Evolutionary conservation across 768 basidiomycete species (phyloP).

Genomic region (Cantharellus cinnabarinus): DNA sequence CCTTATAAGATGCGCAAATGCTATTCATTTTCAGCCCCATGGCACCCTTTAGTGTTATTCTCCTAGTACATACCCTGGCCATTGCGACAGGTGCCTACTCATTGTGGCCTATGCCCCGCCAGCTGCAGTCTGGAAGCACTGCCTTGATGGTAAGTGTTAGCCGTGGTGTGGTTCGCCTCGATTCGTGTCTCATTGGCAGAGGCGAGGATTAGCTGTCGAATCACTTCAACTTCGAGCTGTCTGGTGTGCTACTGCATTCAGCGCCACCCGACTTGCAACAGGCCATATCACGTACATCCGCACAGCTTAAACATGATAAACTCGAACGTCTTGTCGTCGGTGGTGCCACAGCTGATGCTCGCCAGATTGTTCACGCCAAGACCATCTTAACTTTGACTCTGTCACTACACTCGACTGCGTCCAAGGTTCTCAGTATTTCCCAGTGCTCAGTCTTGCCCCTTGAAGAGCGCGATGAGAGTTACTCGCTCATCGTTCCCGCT

Average conservation of each 20-base stretch:
- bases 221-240: slow-evolving; percentile 27
- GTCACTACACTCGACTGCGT: slow-evolving; percentile 14
- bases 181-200: no score
- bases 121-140: slow-evolving; percentile 16
- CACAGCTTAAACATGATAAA: slow-evolving; percentile 29
- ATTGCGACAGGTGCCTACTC: neutral
- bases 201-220: slow-evolving; percentile 21
- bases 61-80: neutral
- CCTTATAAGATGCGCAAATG: no score
- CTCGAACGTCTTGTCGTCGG: slow-evolving; percentile 38
- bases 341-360: slow-evolving; percentile 30
- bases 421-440: slow-evolving; percentile 23
- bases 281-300: slow-evolving; percentile 32
- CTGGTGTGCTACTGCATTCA: slow-evolving; percentile 17
- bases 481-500: slow-evolving; percentile 33
- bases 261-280: slow-evolving; percentile 35
- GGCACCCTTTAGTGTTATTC: no score
- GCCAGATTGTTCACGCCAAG: slow-evolving; percentile 21
- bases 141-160: no score
- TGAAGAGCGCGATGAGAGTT: slow-evolving; percentile 35
- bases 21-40: no score
- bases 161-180: no score
- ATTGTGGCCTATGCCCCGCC: slow-evolving; percentile 22
- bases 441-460: slow-evolving; percentile 31
- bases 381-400: slow-evolving; percentile 26